These are phyloP conservation scores for Pseudocercospora musae DNA, from an alignment of 2,329 filamentous ascomycete genomes.

Conservation along the genomic window DNA sequence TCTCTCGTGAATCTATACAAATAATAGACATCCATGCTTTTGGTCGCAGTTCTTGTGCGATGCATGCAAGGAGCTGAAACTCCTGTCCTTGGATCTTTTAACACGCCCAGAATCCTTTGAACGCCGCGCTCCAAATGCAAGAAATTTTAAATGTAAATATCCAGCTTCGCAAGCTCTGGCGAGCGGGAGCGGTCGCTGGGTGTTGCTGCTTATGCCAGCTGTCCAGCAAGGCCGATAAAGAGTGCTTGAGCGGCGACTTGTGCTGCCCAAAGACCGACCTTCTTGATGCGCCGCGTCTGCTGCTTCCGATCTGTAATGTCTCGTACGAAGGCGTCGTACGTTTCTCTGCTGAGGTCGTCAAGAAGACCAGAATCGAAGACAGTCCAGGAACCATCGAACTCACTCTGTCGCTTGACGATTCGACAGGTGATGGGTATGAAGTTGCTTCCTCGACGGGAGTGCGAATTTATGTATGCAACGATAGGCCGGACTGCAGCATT, in stretches of 20 bases:
- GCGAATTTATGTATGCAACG: constrained; percentile 95
- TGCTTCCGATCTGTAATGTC: constrained; percentile 90
- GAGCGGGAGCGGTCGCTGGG: neutral
- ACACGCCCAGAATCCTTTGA: constrained; percentile 1
- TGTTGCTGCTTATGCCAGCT: constrained; percentile 50
- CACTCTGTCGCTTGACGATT: constrained; percentile 80
- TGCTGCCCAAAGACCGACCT: constrained; percentile 94
- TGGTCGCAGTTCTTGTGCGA: constrained; percentile 1
- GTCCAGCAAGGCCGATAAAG: constrained; percentile 91
- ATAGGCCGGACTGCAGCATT: constrained; percentile 93
- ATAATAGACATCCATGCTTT: neutral
- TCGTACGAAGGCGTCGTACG: constrained; percentile 88
- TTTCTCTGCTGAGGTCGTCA: constrained; percentile 89
- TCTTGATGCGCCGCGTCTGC: constrained; percentile 81
- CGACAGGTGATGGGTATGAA: constrained; percentile 95
- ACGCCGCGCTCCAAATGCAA: constrained; percentile 11
- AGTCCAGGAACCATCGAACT: constrained; percentile 96
- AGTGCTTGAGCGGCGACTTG: constrained; percentile 89
- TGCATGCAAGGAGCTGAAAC: constrained; percentile 2
- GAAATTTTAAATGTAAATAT: neutral
- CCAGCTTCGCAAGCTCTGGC: neutral
- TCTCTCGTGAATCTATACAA: constrained; percentile 9
- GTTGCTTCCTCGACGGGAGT: constrained; percentile 58
- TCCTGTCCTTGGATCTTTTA: neutral
- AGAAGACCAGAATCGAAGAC: constrained; percentile 90